Percentiles rank a stretch among this genome's conserved stretches.
Conservation (phyloP, 2,329 filamentous ascomycete genomes). For the Nigrospora sphaerica region DNA sequence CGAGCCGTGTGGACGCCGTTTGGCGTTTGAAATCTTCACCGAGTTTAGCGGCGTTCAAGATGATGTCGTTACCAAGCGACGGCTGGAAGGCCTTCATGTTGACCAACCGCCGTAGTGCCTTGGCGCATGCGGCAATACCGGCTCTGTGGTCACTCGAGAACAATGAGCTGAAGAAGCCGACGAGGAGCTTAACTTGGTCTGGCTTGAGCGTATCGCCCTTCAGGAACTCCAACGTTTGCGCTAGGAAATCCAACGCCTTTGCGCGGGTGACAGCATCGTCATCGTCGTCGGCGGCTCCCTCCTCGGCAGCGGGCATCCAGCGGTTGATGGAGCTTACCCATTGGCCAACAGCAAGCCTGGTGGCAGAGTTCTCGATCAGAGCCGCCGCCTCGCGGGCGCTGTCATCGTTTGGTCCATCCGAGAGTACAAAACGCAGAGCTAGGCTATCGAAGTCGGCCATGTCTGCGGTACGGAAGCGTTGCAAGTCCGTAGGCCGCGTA, state of each 20-base stretch:
- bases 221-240: constrained; percentile 43
- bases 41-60: constrained; percentile 40
- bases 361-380: constrained; percentile 33
- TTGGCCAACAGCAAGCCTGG: constrained; percentile 31
- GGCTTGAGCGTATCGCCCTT: constrained; percentile 36
- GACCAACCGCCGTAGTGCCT: constrained; percentile 41
- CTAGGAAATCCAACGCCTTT: constrained; percentile 51
- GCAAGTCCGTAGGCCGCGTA: no score
- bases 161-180: constrained; percentile 51
- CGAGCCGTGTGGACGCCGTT: constrained; percentile 40
- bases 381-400: constrained; percentile 4
- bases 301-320: constrained; percentile 40
- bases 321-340: constrained; percentile 49
- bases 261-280: constrained; percentile 43
- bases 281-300: constrained; percentile 29
- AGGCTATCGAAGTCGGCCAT: constrained; percentile 45
- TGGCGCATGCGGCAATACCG: constrained; percentile 47
- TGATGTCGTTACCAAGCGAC: constrained; percentile 38
- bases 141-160: constrained; percentile 53
- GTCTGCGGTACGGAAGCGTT: constrained; percentile 2
- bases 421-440: constrained; percentile 46
- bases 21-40: constrained; percentile 52
- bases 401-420: constrained; percentile 36
- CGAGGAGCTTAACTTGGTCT: constrained; percentile 43
- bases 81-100: constrained; percentile 45